These are phyloP conservation scores for Ambrosiella beaveri DNA, from an alignment of 2,329 filamentous ascomycete species.

Conservation along the genomic window DNA sequence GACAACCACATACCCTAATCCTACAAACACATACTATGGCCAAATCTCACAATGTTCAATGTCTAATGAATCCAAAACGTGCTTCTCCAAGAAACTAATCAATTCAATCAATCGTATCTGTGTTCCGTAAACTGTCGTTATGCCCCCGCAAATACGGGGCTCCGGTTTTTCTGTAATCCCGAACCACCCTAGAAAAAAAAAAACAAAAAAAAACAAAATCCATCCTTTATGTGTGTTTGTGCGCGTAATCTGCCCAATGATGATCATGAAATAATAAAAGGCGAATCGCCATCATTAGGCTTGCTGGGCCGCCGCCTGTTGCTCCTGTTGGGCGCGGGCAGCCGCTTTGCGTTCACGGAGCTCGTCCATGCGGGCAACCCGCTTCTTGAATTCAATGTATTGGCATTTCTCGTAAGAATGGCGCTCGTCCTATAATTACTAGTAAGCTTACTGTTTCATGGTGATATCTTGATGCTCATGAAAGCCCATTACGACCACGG, in stretches of 20 bases:
- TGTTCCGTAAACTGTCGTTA: background rate
- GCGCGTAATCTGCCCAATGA: background rate
- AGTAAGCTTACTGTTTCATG: background rate
- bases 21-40: background rate
- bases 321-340: slow-evolving; percentile 64
- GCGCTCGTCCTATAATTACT: slow-evolving; percentile 57
- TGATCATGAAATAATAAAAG: background rate
- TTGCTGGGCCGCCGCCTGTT: background rate
- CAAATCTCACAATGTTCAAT: background rate
- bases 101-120: background rate
- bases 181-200: too few relatives aligned
- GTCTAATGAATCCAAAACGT: background rate
- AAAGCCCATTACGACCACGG: background rate
- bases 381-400: slow-evolving; percentile 96
- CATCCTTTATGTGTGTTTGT: background rate
- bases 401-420: slow-evolving; percentile 99
- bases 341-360: slow-evolving; percentile 66
- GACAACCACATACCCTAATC: background rate
- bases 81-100: background rate
- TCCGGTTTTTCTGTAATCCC: too few relatives aligned
- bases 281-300: background rate
- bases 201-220: too few relatives aligned
- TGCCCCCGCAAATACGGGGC: background rate
- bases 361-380: slow-evolving; percentile 97
- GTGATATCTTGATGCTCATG: too few relatives aligned